Evolutionary conservation across 2,329 filamentous ascomycete genomes (phyloP).

Genomic region (Parafenestella ontariensis): DNA sequence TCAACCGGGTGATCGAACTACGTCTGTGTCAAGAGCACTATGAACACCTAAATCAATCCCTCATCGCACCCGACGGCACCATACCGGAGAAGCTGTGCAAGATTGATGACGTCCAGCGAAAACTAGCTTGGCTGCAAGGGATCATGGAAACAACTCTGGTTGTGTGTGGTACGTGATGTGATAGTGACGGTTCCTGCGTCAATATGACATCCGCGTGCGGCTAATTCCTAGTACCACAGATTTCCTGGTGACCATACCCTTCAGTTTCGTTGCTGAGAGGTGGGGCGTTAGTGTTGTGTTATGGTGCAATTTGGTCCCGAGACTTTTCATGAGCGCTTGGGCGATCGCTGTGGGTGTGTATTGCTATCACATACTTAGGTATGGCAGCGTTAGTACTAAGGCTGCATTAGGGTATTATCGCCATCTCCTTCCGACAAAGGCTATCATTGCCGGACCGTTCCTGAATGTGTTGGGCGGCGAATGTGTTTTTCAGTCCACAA

Average conservation of each 20-base stretch:
- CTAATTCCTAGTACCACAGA: slow-evolving; percentile 28
- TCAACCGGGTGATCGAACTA: slow-evolving; percentile 47
- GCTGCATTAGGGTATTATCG: slow-evolving; percentile 30
- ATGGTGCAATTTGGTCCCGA: slow-evolving; percentile 43
- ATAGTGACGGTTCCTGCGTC: slow-evolving; percentile 1
- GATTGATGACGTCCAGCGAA: slow-evolving; percentile 58
- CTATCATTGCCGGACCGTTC: slow-evolving; percentile 42
- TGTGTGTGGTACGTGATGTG: slow-evolving; percentile 39
- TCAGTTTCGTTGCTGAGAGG: slow-evolving; percentile 43
- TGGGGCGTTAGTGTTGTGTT: slow-evolving; percentile 39
- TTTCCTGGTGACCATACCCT: slow-evolving; percentile 45
- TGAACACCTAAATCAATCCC: slow-evolving; percentile 47
- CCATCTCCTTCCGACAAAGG: slow-evolving; percentile 35
- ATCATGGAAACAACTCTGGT: slow-evolving; percentile 48
- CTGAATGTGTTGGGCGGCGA: slow-evolving; percentile 44
- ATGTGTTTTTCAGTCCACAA: slow-evolving; percentile 46
- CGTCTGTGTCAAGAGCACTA: slow-evolving; percentile 60
- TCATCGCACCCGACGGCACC: slow-evolving; percentile 45
- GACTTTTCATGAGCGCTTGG: slow-evolving; percentile 40
- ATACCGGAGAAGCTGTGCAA: slow-evolving; percentile 64
- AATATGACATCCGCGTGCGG: slow-evolving; percentile 2
- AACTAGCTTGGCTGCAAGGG: slow-evolving; percentile 62
- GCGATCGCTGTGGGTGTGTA: slow-evolving; percentile 40
- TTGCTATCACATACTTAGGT: slow-evolving; percentile 2
- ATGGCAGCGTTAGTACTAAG: slow-evolving; percentile 3